A percentile compares a stretch with the other conserved stretches of the same genome.
phyloP scores from a whole-genome alignment of 2,329 filamentous ascomycete genomes.

The Pestalotiopsis sp. region DNA sequence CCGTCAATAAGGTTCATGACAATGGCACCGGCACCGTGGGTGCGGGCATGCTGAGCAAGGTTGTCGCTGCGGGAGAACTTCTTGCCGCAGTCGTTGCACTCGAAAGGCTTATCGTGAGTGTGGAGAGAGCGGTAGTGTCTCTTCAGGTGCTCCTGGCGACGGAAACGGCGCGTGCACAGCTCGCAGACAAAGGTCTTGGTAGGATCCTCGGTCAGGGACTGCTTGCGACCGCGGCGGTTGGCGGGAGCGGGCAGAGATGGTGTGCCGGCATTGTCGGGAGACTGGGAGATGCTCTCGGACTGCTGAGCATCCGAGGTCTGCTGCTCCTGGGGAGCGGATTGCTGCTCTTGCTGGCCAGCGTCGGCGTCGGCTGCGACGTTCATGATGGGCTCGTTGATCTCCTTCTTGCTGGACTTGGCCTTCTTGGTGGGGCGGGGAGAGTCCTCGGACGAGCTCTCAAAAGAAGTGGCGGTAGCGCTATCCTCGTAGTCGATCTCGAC shows the following conservation, averaged over 20 bases:
- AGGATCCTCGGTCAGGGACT: conserved; percentile 95
- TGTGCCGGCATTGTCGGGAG: conserved; percentile 44
- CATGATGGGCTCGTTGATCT: conserved; percentile 42
- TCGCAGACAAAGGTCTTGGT: conserved; percentile 98
- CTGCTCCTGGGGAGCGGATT: conserved; percentile 20
- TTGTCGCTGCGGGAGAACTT: conserved; percentile 99
- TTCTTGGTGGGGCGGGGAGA: conserved; percentile 56
- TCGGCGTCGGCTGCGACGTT: conserved; percentile 38
- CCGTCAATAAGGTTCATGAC: conserved; percentile 87
- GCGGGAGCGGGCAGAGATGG: conserved; percentile 57
- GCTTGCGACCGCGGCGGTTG: conserved; percentile 95
- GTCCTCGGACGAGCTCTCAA: conserved; percentile 56
- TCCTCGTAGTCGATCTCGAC: conserved; percentile 75
- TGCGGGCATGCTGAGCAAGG: conserved; percentile 91
- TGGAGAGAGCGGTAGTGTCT: conserved; percentile 95
- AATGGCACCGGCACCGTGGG: conserved; percentile 86
- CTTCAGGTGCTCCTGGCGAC: conserved; percentile 97
- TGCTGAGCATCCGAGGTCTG: background rate
- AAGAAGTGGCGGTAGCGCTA: conserved; percentile 64
- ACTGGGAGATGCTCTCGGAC: conserved; percentile 38
- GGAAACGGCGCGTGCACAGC: conserved; percentile 94
- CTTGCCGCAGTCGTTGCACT: conserved; percentile 97
- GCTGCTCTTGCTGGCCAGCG: conserved; percentile 32
- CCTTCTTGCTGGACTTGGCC: conserved; percentile 51
- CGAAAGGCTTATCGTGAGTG: conserved; percentile 97